Percentiles rank a stretch among this genome's conserved stretches.
Conservation (phyloP, 2,329 filamentous ascomycete genomes). For the Leptographium radiaticola region DNA sequence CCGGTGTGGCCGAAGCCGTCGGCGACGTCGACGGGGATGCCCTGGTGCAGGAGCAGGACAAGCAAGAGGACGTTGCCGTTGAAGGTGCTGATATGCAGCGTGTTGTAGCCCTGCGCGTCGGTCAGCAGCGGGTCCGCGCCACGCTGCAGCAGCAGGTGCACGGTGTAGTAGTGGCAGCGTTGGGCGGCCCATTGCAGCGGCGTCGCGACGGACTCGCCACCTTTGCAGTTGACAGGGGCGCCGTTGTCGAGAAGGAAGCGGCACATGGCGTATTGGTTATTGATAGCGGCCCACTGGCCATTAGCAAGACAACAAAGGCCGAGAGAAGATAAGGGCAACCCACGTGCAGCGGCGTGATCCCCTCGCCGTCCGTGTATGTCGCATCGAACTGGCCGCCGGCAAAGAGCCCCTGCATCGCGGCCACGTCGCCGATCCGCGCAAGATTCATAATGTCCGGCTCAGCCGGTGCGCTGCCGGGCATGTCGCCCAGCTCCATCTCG, state of each 20-base stretch:
- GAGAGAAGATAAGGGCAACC: slow-evolving; percentile 14
- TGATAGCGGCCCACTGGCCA: slow-evolving; percentile 92
- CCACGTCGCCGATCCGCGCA: slow-evolving; percentile 75
- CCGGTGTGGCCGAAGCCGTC: slow-evolving; percentile 87
- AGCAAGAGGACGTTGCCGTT: slow-evolving; percentile 90
- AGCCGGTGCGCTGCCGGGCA: slow-evolving; percentile 17
- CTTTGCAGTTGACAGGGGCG: slow-evolving; percentile 87
- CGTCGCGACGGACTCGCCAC: slow-evolving; percentile 88
- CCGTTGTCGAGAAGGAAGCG: slow-evolving; percentile 78
- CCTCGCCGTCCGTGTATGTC: slow-evolving; percentile 76
- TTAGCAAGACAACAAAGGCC: neutral
- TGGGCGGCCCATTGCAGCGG: slow-evolving; percentile 96
- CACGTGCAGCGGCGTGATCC: slow-evolving; percentile 93
- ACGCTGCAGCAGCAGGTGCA: slow-evolving; percentile 79
- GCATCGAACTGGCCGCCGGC: slow-evolving; percentile 71
- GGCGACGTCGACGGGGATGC: slow-evolving; percentile 82
- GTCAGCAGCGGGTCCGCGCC: slow-evolving; percentile 87
- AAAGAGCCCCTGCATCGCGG: slow-evolving; percentile 79
- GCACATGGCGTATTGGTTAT: slow-evolving; percentile 96
- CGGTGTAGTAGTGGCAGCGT: slow-evolving; percentile 90
- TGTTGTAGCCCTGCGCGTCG: slow-evolving; percentile 95
- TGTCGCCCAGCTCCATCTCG: slow-evolving; percentile 39
- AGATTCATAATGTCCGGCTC: slow-evolving; percentile 92
- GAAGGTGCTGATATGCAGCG: slow-evolving; percentile 90
- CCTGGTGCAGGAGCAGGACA: slow-evolving; percentile 81